A percentile compares a stretch with the other conserved stretches of the same genome.
These are phyloP conservation scores for Cryphonectria carpinicola DNA, from an alignment of 2,329 filamentous ascomycete genomes.

Conservation along the genomic window DNA sequence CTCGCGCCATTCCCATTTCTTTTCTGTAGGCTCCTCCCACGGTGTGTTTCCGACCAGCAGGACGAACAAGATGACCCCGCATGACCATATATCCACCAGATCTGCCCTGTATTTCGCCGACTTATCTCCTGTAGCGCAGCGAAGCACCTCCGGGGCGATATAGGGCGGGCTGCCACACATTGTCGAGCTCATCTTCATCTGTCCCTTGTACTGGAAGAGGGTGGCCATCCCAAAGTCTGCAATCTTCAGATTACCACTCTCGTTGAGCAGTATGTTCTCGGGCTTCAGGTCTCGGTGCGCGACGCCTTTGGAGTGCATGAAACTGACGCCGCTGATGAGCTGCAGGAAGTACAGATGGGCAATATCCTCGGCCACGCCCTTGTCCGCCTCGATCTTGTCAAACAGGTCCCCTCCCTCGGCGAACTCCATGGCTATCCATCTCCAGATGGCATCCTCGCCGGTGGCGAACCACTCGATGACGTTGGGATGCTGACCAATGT, in stretches of 20 bases:
- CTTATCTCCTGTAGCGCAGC: slow-evolving; percentile 53
- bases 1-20: slow-evolving; percentile 90
- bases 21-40: slow-evolving; percentile 88
- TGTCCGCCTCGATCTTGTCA: slow-evolving; percentile 98
- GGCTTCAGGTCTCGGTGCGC: slow-evolving; percentile 92
- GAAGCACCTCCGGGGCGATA: slow-evolving; percentile 89
- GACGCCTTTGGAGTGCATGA: slow-evolving; percentile 95
- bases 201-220: slow-evolving; percentile 87
- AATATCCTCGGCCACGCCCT: slow-evolving; percentile 91
- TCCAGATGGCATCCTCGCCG: slow-evolving; percentile 84
- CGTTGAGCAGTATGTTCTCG: slow-evolving; percentile 90
- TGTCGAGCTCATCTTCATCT: slow-evolving; percentile 79
- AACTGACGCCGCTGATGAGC: slow-evolving; percentile 85
- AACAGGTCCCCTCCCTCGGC: slow-evolving; percentile 96
- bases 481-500: slow-evolving; percentile 87
- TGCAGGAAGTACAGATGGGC: slow-evolving; percentile 97
- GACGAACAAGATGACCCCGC: slow-evolving; percentile 96
- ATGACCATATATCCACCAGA: slow-evolving; percentile 93
- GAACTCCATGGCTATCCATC: slow-evolving; percentile 98
- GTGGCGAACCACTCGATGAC: slow-evolving; percentile 91
- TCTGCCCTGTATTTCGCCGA: slow-evolving; percentile 73
- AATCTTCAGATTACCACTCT: slow-evolving; percentile 85
- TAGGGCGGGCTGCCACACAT: slow-evolving; percentile 97
- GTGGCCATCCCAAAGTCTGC: slow-evolving; percentile 97
- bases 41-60: slow-evolving; percentile 94